Evolutionary conservation across 208 protist species (phyloP).

Genomic region (Acanthamoeba triangularis): DNA sequence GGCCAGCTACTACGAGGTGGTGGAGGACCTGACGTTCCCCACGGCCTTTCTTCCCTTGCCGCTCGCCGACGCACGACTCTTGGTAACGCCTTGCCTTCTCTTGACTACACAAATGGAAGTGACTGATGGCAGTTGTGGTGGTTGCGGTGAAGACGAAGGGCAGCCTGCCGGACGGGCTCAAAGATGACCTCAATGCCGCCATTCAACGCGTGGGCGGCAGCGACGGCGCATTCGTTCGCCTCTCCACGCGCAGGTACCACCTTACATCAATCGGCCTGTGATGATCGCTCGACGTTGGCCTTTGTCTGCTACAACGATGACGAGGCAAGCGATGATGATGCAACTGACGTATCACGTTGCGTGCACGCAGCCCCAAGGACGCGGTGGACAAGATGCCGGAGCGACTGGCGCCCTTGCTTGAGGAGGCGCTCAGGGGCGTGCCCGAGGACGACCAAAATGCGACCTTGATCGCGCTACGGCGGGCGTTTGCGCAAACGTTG

Average conservation of each 20-base stretch:
- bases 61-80: background rate
- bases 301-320: background rate
- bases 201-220: constrained; percentile 3
- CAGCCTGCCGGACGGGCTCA: background rate
- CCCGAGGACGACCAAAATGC: background rate
- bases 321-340: background rate
- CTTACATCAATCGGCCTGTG: background rate
- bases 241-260: constrained; percentile 1
- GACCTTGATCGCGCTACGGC: background rate
- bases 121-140: background rate
- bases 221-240: background rate
- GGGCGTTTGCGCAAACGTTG: background rate
- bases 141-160: background rate
- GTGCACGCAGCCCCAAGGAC: background rate
- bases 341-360: background rate
- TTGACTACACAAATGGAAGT: background rate
- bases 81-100: background rate
- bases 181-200: background rate
- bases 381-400: constrained; percentile 21
- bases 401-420: background rate
- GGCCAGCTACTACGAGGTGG: background rate
- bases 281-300: background rate
- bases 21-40: constrained; percentile 28
- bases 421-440: background rate
- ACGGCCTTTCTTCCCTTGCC: background rate